phyloP scores from a whole-genome alignment of 306 rosid genomes.

The Ammopiptanthus mongolicus region DNA sequence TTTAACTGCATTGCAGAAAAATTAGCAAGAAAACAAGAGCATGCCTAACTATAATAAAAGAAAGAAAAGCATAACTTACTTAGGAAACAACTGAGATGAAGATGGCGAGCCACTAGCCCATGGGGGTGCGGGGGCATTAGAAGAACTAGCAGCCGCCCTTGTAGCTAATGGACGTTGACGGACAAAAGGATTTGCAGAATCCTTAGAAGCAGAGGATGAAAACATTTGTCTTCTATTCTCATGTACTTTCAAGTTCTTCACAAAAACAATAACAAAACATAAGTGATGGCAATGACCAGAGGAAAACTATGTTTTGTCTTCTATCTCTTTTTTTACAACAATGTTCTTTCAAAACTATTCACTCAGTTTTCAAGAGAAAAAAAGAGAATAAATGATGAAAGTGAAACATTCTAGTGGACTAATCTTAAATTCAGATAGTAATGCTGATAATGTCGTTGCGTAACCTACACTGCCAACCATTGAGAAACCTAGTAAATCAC shows the following conservation, averaged over 20 bases:
- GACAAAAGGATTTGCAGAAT: slow-evolving; percentile 84
- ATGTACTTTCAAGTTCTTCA: slow-evolving; percentile 90
- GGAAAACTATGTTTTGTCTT: no score
- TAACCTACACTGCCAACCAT: no score
- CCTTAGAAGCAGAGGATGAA: slow-evolving; percentile 77
- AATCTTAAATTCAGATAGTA: no score
- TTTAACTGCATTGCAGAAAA: background rate
- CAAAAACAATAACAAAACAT: slow-evolving; percentile 11
- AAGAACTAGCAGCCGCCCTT: slow-evolving; percentile 63
- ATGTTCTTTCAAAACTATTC: no score
- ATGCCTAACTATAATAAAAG: background rate
- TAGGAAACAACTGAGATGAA: slow-evolving; percentile 49
- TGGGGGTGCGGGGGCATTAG: slow-evolving; percentile 74
- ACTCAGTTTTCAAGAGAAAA: no score
- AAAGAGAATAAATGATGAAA: no score
- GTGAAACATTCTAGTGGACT: no score
- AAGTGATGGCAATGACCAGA: background rate
- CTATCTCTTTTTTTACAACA: no score
- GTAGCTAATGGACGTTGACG: slow-evolving; percentile 90
- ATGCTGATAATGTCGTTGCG: no score
- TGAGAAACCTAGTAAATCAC: no score
- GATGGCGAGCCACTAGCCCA: slow-evolving; percentile 78
- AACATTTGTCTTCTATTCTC: slow-evolving; percentile 86
- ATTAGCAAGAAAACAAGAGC: background rate
- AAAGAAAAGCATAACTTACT: slow-evolving; percentile 43